Evolutionary conservation across 495 filamentous ascomycete genomes (phyloP).

Genomic region (Xylaria nigripes): DNA sequence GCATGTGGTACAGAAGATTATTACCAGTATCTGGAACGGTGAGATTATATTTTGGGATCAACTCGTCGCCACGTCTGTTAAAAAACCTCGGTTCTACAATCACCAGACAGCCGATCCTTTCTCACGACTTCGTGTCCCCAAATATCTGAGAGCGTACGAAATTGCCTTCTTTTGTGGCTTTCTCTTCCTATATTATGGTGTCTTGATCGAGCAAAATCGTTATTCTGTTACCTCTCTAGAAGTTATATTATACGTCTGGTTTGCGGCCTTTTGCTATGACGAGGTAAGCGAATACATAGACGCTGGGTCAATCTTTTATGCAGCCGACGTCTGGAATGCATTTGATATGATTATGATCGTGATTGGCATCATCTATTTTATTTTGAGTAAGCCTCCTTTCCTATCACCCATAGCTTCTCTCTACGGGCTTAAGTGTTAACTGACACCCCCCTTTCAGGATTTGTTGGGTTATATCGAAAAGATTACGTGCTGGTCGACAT

Average conservation of each 20-base stretch:
- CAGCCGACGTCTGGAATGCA: constrained; percentile 80
- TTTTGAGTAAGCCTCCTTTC: constrained; percentile 50
- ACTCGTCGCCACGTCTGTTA: constrained; percentile 64
- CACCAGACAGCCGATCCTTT: constrained; percentile 68
- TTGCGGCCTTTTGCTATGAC: constrained; percentile 81
- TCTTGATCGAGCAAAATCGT: constrained; percentile 55
- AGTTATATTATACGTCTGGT: constrained; percentile 54
- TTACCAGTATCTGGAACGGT: constrained; percentile 85
- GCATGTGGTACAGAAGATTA: constrained; percentile 73
- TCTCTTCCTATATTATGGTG: constrained; percentile 73
- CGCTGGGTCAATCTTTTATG: constrained; percentile 76
- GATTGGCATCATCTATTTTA: constrained; percentile 67
- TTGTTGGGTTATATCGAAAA: constrained; percentile 59
- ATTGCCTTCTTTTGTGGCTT: constrained; percentile 80
- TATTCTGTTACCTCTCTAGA: constrained; percentile 43
- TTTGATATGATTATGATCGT: constrained; percentile 83
- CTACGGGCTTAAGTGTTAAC: neutral
- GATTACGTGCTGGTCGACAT: constrained; percentile 59
- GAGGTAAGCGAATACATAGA: constrained; percentile 76
- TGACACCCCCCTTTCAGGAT: constrained; percentile 39
- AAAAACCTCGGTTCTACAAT: constrained; percentile 78
- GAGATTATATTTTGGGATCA: constrained; percentile 90
- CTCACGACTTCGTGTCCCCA: constrained; percentile 78
- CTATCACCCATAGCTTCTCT: constrained; percentile 7
- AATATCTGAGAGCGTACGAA: constrained; percentile 85